Evolutionary conservation across 2,329 filamentous ascomycete species (phyloP).

Genomic region (Samsoniella hepiali): DNA sequence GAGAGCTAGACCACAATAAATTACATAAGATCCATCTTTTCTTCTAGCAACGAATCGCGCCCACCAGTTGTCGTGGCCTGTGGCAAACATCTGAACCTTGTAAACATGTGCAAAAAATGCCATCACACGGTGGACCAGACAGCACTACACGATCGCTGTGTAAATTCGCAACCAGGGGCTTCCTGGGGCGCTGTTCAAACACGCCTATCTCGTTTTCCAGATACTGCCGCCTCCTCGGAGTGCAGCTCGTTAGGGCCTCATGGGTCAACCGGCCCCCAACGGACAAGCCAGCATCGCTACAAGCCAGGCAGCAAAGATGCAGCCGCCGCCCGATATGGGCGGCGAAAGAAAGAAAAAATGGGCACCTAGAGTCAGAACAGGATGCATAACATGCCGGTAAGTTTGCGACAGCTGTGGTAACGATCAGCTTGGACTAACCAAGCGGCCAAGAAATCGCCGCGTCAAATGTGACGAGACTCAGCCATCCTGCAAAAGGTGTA

Average conservation of each 20-base stretch:
- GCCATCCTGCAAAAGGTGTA: background rate
- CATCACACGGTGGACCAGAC: background rate
- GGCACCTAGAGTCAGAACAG: background rate
- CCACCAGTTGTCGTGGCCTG: too few species aligned
- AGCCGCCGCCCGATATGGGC: background rate
- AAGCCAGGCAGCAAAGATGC: background rate
- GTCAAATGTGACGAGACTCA: constrained; percentile 4
- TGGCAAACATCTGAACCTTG: background rate
- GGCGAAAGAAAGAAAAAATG: background rate
- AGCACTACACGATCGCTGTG: background rate
- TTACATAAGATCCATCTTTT: too few species aligned
- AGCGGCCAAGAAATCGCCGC: background rate
- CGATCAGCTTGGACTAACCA: background rate
- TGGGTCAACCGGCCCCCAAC: background rate
- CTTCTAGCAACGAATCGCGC: too few species aligned
- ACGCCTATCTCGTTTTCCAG: background rate
- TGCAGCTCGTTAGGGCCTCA: background rate
- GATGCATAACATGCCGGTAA: background rate
- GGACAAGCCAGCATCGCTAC: background rate
- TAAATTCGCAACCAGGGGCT: background rate
- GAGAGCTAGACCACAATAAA: too few species aligned
- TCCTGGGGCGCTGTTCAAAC: background rate
- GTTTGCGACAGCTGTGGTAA: background rate
- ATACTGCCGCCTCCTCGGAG: background rate
- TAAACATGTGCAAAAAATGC: background rate